These are phyloP conservation scores for Zalaria obscura DNA, from an alignment of 2,329 filamentous ascomycete species.

Conservation along the genomic window DNA sequence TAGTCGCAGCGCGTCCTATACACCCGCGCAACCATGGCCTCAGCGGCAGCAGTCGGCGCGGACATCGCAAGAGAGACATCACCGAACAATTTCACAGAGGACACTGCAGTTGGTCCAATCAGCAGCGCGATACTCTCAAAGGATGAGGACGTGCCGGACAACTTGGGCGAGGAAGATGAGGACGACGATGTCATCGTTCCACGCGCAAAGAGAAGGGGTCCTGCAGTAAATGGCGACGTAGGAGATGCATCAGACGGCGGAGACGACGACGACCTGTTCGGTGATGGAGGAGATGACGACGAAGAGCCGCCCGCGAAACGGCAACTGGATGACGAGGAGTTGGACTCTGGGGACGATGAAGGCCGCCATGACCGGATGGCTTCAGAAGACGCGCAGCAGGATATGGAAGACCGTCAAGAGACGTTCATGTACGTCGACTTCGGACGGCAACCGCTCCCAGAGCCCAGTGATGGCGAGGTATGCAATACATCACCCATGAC, in stretches of 20 bases:
- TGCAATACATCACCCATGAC: conserved; percentile 2
- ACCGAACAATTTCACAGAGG: conserved; percentile 13
- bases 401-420: conserved; percentile 28
- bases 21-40: conserved; percentile 19
- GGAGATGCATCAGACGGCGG: conserved; percentile 15
- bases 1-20: too few species aligned
- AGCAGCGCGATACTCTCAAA: conserved; percentile 17
- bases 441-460: conserved; percentile 55
- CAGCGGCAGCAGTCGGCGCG: conserved; percentile 17
- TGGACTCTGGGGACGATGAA: conserved; percentile 48
- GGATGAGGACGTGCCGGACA: conserved; percentile 8
- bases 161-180: conserved; percentile 7
- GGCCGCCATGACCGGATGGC: conserved; percentile 48
- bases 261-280: conserved; percentile 32
- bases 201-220: conserved; percentile 7
- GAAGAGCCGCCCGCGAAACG: conserved; percentile 16
- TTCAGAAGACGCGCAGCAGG: conserved; percentile 33
- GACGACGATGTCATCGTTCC: conserved; percentile 11
- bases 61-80: conserved; percentile 9
- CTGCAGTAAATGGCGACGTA: conserved; percentile 5
- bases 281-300: conserved; percentile 25
- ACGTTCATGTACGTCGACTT: conserved; percentile 50
- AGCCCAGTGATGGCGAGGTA: conserved; percentile 57
- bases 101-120: conserved; percentile 15
- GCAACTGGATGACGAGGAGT: conserved; percentile 46